Conservation (phyloP, 1,139 yeast species). For the Hyphopichia khmerensis region DNA sequence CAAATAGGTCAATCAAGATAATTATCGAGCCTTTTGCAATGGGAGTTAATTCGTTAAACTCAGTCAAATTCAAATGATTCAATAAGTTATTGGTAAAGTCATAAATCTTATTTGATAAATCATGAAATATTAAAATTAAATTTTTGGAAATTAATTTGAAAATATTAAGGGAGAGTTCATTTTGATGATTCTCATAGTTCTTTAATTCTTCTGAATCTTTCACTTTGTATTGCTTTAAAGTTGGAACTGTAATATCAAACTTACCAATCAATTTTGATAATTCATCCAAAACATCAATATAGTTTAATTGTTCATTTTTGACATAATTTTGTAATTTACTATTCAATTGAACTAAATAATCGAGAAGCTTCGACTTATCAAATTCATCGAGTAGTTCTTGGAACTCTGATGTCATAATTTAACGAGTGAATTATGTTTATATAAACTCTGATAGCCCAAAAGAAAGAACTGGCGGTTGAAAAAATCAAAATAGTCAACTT, state of each 20-base stretch:
- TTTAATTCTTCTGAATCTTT: conserved; percentile 1
- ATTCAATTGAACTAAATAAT: conserved; percentile 24
- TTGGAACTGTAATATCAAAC: conserved; percentile 11
- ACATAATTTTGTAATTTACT: conserved; percentile 14
- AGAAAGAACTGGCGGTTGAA: background rate
- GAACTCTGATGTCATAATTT: conserved; percentile 9
- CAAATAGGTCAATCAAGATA: conserved; percentile 39
- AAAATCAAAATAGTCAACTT: background rate
- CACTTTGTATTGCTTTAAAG: conserved; percentile 10
- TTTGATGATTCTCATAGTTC: conserved; percentile 2
- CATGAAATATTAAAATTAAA: conserved; percentile 25
- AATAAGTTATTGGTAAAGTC: conserved; percentile 40
- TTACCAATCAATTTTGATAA: conserved; percentile 18
- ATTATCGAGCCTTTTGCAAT: conserved; percentile 27
- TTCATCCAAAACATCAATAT: conserved; percentile 15
- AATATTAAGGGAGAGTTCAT: conserved; percentile 20
- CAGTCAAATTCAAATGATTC: conserved; percentile 22
- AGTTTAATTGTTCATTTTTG: conserved; percentile 12
- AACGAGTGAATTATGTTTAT: background rate
- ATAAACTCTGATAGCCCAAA: too few relatives aligned
- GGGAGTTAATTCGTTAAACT: conserved; percentile 15
- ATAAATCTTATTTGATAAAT: conserved; percentile 36
- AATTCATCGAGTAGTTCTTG: conserved; percentile 15
- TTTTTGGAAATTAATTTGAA: conserved; percentile 32
- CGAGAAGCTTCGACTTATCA: conserved; percentile 21